These are phyloP conservation scores for Yamadazyma sp. DNA, from an alignment of 1,139 yeast species.

Conservation along the genomic window DNA sequence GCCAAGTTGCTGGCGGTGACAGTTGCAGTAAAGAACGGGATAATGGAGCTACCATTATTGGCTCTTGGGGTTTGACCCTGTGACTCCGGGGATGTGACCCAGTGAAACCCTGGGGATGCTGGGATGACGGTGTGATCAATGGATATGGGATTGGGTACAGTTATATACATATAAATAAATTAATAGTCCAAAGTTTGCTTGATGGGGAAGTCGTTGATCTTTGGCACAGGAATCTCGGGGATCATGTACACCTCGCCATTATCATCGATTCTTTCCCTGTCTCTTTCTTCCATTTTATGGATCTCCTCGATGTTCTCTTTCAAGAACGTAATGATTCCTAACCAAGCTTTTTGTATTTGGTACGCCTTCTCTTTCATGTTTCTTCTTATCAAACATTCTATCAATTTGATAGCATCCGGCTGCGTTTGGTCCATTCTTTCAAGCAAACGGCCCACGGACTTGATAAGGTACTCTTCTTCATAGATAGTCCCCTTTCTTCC, in stretches of 20 bases:
- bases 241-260: conserved; percentile 78
- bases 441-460: conserved; percentile 82
- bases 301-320: conserved; percentile 68
- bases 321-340: conserved; percentile 55
- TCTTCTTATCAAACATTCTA: conserved; percentile 77
- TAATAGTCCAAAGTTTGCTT: conserved; percentile 57
- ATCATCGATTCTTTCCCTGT: conserved; percentile 85
- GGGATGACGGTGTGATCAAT: too few species aligned
- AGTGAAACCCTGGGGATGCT: too few species aligned
- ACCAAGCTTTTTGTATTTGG: conserved; percentile 71
- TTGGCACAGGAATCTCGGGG: conserved; percentile 71
- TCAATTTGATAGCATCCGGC: conserved; percentile 68
- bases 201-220: conserved; percentile 57
- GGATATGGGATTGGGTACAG: too few species aligned
- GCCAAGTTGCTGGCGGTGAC: conserved; percentile 56
- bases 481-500: conserved; percentile 97
- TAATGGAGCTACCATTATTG: conserved; percentile 24
- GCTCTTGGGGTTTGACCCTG: too few species aligned
- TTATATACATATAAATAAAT: neutral
- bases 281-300: conserved; percentile 76
- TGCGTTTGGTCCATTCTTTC: conserved; percentile 78
- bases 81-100: too few species aligned
- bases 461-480: conserved; percentile 92
- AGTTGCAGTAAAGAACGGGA: conserved; percentile 45
- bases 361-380: conserved; percentile 76